phyloP scores from a whole-genome alignment of 129 eudicot species.

The Artemisia annua region DNA sequence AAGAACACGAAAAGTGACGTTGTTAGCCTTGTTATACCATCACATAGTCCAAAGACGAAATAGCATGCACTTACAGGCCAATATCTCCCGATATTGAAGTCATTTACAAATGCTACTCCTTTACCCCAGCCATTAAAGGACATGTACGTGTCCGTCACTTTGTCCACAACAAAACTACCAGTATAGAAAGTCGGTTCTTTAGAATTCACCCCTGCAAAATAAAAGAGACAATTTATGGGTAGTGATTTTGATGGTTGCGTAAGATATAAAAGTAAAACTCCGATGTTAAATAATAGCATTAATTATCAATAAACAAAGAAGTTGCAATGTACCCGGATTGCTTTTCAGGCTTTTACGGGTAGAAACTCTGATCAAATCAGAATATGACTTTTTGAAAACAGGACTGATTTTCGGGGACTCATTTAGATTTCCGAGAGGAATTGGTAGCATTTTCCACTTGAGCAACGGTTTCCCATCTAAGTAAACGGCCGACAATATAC shows the following conservation, averaged over 20 bases:
- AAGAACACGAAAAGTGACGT: not conserved
- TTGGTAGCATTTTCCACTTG: slow-evolving; percentile 74
- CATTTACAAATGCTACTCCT: slow-evolving; percentile 86
- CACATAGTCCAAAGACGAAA: slow-evolving; percentile 13
- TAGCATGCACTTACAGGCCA: slow-evolving; percentile 72
- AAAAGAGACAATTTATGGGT: not conserved
- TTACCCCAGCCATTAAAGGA: slow-evolving; percentile 91
- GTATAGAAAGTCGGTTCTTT: slow-evolving; percentile 72
- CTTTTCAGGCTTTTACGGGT: slow-evolving; percentile 42
- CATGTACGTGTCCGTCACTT: slow-evolving; percentile 67
- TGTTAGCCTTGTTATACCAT: slow-evolving; percentile 5
- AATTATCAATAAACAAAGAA: slow-evolving; percentile 2
- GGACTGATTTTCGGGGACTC: slow-evolving; percentile 42
- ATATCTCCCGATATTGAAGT: slow-evolving; percentile 75
- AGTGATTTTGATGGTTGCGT: too few species aligned
- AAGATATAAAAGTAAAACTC: not conserved
- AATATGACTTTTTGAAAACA: slow-evolving; percentile 30
- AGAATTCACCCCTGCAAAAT: slow-evolving; percentile 37
- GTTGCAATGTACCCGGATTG: slow-evolving; percentile 33
- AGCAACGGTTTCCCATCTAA: slow-evolving; percentile 58
- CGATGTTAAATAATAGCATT: not conserved
- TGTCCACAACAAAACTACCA: slow-evolving; percentile 53
- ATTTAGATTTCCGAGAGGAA: slow-evolving; percentile 60
- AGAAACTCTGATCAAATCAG: slow-evolving; percentile 33
- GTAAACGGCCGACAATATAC: slow-evolving; percentile 78